Conservation (phyloP, 2,329 filamentous ascomycete species). For the Delphinella strobiligena region DNA sequence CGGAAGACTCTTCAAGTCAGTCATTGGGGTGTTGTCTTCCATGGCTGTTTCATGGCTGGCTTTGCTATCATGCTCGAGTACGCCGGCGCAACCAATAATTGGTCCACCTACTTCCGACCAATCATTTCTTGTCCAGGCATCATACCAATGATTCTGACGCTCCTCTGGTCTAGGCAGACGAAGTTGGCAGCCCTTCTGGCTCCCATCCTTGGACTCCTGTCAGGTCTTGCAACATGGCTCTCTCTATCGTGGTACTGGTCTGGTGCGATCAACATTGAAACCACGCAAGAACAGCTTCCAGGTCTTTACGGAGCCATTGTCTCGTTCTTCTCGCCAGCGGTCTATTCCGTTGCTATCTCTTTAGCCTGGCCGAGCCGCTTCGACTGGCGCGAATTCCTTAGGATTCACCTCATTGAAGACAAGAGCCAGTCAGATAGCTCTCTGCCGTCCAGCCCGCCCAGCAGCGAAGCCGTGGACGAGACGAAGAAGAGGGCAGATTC, state of each 20-base stretch:
- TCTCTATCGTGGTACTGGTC: conserved; percentile 27
- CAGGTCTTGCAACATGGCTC: conserved; percentile 34
- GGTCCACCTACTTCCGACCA: conserved; percentile 30
- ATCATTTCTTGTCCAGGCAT: conserved; percentile 33
- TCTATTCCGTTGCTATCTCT: conserved; percentile 36
- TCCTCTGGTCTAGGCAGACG: conserved; percentile 36
- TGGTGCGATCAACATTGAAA: conserved; percentile 28
- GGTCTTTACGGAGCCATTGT: conserved; percentile 33
- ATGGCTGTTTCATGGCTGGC: conserved; percentile 36
- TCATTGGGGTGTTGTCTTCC: conserved; percentile 36
- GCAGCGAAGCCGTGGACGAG: conserved; percentile 5
- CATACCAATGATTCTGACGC: conserved; percentile 31
- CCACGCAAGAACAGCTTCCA: conserved; percentile 29
- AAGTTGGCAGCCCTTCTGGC: conserved; percentile 33
- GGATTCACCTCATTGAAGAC: conserved; percentile 35
- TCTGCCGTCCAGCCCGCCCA: background rate
- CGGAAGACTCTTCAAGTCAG: conserved; percentile 31
- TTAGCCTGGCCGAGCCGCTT: conserved; percentile 19
- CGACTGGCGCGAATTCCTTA: conserved; percentile 35
- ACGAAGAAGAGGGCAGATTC: background rate
- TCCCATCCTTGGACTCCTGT: conserved; percentile 32
- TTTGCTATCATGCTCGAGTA: conserved; percentile 37
- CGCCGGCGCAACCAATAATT: conserved; percentile 38
- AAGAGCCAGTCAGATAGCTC: conserved; percentile 11
- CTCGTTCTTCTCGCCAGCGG: conserved; percentile 34